These are phyloP conservation scores for Globisporangium spiculum DNA, from an alignment of 352 stramenopile genomes.

Conservation along the genomic window DNA sequence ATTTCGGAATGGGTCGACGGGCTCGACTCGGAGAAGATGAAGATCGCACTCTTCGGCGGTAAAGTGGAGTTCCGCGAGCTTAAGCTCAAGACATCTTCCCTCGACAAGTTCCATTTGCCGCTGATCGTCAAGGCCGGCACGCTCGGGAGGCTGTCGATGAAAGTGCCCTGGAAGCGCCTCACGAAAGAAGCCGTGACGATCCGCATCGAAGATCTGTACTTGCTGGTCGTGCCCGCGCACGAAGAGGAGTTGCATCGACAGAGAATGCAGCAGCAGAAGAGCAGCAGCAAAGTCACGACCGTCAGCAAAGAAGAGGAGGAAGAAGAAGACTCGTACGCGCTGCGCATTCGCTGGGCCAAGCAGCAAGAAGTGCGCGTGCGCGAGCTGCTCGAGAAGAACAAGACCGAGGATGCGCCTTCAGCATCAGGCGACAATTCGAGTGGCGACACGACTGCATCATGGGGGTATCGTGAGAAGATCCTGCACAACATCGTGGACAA, in stretches of 20 bases:
- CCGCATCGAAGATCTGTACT: constrained; percentile 70
- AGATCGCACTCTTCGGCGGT: constrained; percentile 75
- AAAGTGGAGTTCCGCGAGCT: constrained; percentile 84
- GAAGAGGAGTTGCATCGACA: constrained; percentile 49
- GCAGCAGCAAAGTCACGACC: background rate
- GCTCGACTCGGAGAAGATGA: constrained; percentile 86
- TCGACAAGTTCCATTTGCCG: constrained; percentile 81
- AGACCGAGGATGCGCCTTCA: constrained; percentile 38
- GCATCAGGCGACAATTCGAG: constrained; percentile 10
- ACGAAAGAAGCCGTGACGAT: constrained; percentile 77
- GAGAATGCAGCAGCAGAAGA: constrained; percentile 17
- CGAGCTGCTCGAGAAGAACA: constrained; percentile 71
- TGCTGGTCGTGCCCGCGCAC: constrained; percentile 67
- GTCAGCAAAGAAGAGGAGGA: constrained; percentile 22
- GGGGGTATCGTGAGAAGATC: constrained; percentile 81
- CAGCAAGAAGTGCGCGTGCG: constrained; percentile 79
- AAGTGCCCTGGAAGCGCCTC: constrained; percentile 84
- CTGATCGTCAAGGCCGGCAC: constrained; percentile 72
- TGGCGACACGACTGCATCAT: constrained; percentile 51
- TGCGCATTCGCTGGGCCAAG: constrained; percentile 71
- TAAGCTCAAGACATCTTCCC: constrained; percentile 56
- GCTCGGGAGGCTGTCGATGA: constrained; percentile 65
- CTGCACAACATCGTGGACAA: constrained; percentile 84
- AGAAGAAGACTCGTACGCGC: constrained; percentile 49
- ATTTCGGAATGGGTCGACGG: constrained; percentile 85